Evolutionary conservation across 2,329 filamentous ascomycete species (phyloP), one percentile per base, ranked within the genome.

Genomic region (Fusarium tricinctum): DNA sequence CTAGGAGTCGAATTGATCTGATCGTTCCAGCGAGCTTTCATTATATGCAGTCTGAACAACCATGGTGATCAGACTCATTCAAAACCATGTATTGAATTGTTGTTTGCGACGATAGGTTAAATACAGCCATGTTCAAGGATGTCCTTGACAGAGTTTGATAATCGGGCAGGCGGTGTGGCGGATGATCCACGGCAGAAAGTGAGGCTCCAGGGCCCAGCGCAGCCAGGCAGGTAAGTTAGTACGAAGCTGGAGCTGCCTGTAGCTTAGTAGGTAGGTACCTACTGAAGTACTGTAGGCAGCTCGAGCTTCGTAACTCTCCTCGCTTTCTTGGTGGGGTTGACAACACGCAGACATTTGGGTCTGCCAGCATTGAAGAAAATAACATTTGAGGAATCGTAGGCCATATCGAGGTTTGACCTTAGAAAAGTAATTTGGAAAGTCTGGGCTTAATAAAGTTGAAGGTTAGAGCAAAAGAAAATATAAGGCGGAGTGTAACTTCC

Each of bases 201-300:
- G 43, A 62, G 52, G 46, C 54, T 59, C 23, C 38, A 61, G 58
- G 48, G 51, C 35, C 48, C 8, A 60, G 62, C 65, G 63, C 62
- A 66, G 62, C 61, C 69, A 71, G 76, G 74, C 76, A 28, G 12
- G 28, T 74, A 35, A 8, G 28, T 74, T n/a, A 8, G 33, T 38
- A 78, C 76, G 76, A 78, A 78, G 76, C 76, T 78, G 73, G 74
- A 77, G 76, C 74, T 78, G 76, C 76, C 76, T 78, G 74, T 30
- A 30, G 10, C 10, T 12, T 22, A 23, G 22, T 23, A 23, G n/a
- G 23, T 23, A 23, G n/a, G n/a, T n/a, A n/a, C n/a, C n/a, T n/a
- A n/a, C n/a, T n/a, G n/a, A n/a, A 26, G 26, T 26, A 26, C 26
- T 26, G 26, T 26, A 26, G 28, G 28, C 28, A 30, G 28, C 28